Conservation (phyloP, 129 eudicot genomes). For the Flaveria trinervia region DNA sequence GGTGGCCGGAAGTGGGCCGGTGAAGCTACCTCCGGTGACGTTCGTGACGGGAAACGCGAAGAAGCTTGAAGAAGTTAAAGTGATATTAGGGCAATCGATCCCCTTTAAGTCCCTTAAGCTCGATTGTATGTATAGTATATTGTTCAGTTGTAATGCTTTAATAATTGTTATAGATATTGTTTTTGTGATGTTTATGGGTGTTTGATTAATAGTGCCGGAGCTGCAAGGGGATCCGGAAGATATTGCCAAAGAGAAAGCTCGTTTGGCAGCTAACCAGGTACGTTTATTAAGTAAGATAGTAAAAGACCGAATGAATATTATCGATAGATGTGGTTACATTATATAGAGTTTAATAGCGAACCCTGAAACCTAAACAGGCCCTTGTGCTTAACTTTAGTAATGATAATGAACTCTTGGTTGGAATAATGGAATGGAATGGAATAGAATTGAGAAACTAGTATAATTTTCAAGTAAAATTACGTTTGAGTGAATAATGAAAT, state of each 20-base stretch:
- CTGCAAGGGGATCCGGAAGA: conserved; percentile 92
- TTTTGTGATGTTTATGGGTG: background rate
- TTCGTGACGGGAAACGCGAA: conserved; percentile 90
- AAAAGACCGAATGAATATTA: too few relatives aligned
- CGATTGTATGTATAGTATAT: conserved; percentile 49
- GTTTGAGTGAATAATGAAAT: too few relatives aligned
- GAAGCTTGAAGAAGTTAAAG: conserved; percentile 87
- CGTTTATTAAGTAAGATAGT: background rate
- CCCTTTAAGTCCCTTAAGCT: conserved; percentile 89
- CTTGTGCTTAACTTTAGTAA: too few relatives aligned
- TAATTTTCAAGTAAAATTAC: too few relatives aligned
- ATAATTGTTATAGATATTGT: background rate
- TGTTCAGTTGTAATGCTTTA: background rate
- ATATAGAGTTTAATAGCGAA: too few relatives aligned
- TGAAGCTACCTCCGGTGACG: conserved; percentile 65
- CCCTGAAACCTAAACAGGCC: too few relatives aligned
- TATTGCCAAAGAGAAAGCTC: conserved; percentile 86
- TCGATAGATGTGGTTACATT: too few relatives aligned
- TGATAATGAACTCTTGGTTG: too few relatives aligned
- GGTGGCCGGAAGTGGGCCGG: conserved; percentile 31
- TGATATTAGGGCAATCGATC: conserved; percentile 73
- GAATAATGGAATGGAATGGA: too few relatives aligned
- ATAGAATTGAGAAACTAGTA: too few relatives aligned
- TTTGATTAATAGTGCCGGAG: conserved; percentile 60
- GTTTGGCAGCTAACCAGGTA: conserved; percentile 80